These are phyloP conservation scores for Sphagnum contortum DNA, from an alignment of 225 moss, liverwort and hornwort genomes.

Conservation along the genomic window DNA sequence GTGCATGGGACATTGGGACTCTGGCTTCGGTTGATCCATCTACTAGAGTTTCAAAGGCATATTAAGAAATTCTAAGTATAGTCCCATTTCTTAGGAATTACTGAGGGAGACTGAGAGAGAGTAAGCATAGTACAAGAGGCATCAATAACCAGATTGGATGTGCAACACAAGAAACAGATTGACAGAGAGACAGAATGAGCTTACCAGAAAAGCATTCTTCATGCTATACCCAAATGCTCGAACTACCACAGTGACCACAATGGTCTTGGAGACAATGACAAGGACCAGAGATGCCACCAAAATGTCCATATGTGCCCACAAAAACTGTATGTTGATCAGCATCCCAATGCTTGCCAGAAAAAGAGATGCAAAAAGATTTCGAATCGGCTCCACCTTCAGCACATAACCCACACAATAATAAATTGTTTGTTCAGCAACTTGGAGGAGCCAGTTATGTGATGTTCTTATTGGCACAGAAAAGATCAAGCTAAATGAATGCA, in stretches of 20 bases:
- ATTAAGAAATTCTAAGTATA: too few species aligned
- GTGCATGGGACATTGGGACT: too few species aligned
- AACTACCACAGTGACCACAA: constrained; percentile 76
- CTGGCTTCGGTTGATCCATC: too few species aligned
- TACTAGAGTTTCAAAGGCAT: too few species aligned
- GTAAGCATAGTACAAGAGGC: too few species aligned
- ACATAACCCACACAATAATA: not conserved
- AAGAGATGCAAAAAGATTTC: constrained; percentile 86
- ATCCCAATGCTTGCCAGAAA: constrained; percentile 96
- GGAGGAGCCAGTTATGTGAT: not conserved
- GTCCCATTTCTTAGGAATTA: too few species aligned
- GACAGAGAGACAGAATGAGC: constrained; percentile 6
- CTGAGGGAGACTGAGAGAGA: too few species aligned
- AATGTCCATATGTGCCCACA: constrained; percentile 98
- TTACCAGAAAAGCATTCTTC: constrained; percentile 81
- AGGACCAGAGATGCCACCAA: constrained; percentile 88
- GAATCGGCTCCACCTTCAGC: constrained; percentile 76
- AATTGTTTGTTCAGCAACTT: not conserved
- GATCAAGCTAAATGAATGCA: not conserved
- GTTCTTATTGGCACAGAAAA: not conserved
- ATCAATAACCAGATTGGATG: too few species aligned
- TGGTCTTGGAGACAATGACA: constrained; percentile 83
- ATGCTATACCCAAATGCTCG: constrained; percentile 69
- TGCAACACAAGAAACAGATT: too few species aligned
- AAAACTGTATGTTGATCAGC: constrained; percentile 90